phyloP scores from a whole-genome alignment of 352 stramenopile species.

The Phytophthora constricta region DNA sequence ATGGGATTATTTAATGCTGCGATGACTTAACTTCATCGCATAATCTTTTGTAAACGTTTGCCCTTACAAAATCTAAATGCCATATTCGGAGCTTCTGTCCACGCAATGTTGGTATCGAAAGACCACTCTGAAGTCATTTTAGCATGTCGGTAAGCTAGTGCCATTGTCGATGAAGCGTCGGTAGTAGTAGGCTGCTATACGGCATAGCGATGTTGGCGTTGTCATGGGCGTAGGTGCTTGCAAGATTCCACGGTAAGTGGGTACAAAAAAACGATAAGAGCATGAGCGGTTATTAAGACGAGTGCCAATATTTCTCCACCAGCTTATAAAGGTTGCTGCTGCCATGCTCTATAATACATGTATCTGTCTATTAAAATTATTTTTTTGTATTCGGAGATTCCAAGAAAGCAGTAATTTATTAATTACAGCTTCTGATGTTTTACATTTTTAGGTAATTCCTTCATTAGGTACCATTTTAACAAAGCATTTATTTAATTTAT shows the following conservation, averaged over 20 bases:
- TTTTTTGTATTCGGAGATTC: too few species aligned
- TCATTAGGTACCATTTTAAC: too few species aligned
- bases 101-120: neutral
- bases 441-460: too few species aligned
- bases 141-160: constrained; percentile 4
- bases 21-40: neutral
- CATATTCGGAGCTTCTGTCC: neutral
- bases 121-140: neutral
- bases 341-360: neutral
- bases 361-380: too few species aligned
- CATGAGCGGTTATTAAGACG: constrained; percentile 14
- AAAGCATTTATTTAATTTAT: too few species aligned
- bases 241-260: constrained; percentile 1
- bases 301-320: constrained; percentile 10
- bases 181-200: constrained; percentile 23
- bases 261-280: constrained; percentile 17
- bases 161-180: neutral
- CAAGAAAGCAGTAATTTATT: too few species aligned
- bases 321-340: neutral
- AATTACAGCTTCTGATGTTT: too few species aligned
- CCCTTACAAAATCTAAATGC: neutral
- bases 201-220: constrained; percentile 5
- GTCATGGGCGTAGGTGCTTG: constrained; percentile 3
- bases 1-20: neutral
- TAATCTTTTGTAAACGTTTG: neutral